Base-by-base conservation (phyloP, 2,329 filamentous ascomycete species). In the Chaetomium sp. region DNA sequence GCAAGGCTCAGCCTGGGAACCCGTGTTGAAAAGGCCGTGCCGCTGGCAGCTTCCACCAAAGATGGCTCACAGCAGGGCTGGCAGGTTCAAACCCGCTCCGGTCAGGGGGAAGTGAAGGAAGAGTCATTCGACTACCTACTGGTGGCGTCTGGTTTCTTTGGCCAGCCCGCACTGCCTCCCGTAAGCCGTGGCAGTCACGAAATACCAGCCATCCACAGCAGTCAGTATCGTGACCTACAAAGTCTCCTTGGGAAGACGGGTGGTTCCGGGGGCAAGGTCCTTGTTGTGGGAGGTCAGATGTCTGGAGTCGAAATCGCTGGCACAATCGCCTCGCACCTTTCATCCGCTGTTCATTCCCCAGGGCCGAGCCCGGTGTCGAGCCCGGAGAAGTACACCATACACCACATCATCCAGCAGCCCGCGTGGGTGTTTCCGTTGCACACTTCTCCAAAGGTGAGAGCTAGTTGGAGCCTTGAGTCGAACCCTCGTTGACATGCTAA, bases 231-330 rank as follows among this genome's bases (percentile, higher is more conserved):
- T 3, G 80, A 83, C 61, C 75, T 90, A 1, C 71, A 81, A 31
- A 74, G 74, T 9, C 74, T 89, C 2, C 70, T 89, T 1, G 77
- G 76, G 0, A 72, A 76, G 23, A 70, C 75, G 0, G 73, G 78
- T 12, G 57, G 63, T 4, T 70, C 72, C 0, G 80, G 80, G 1
- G 84, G 85, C 21, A 91, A 88, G 71, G 86, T 95, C 19, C 80
- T 92, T 1, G 81, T 96, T 0, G 85, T 93, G 0, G 92, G 92
- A 0, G 91, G 91, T 0, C 90, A 93, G 71, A 93, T 95, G 83
- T 94, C 91, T 2, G 91, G 91, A 0, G 85, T 90, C 5, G 92
- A 96, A 78, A 89, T 89, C 57, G 89, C 91, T 0, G 88, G 86
- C 10, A 87, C 88, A 1, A 85, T 93, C 57, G 90, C 90, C 12